Conservation (phyloP, 2,329 filamentous ascomycete genomes). For the Ophiostoma piceae region DNA sequence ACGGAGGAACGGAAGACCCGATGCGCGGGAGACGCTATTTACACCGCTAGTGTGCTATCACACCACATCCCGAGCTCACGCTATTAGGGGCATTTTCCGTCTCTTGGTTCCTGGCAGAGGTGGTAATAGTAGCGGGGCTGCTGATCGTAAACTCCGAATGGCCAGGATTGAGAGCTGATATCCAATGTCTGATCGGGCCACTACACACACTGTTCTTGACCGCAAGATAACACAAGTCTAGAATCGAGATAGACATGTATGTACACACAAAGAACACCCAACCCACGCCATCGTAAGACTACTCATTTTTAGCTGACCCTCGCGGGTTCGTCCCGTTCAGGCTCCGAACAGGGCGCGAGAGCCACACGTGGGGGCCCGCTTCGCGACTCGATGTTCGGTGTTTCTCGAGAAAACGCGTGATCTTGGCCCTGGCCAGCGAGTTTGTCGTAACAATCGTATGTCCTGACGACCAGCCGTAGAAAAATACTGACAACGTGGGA, state of each 20-base stretch:
- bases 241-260: not conserved
- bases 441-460: slow-evolving; percentile 68
- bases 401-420: slow-evolving; percentile 34
- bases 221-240: not conserved
- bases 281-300: not conserved
- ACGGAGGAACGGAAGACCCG: slow-evolving; percentile 12
- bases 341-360: slow-evolving; percentile 24
- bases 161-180: not conserved
- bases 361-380: slow-evolving; percentile 23
- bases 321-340: slow-evolving; percentile 26
- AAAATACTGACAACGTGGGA: slow-evolving; percentile 62
- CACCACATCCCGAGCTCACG: not conserved
- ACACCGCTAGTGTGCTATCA: slow-evolving; percentile 12
- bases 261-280: not conserved
- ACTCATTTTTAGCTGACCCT: not conserved
- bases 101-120: not conserved
- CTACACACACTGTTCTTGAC: not conserved
- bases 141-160: not conserved
- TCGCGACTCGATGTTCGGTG: slow-evolving; percentile 22
- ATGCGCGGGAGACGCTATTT: not conserved
- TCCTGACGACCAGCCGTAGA: slow-evolving; percentile 62
- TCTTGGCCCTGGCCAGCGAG: slow-evolving; percentile 58
- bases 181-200: not conserved
- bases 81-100: not conserved
- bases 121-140: slow-evolving; percentile 13